Evolutionary conservation across 441 rosid genomes (phyloP), one percentile per base, ranked within the genome.

Genomic region (Pelargonium australe): DNA sequence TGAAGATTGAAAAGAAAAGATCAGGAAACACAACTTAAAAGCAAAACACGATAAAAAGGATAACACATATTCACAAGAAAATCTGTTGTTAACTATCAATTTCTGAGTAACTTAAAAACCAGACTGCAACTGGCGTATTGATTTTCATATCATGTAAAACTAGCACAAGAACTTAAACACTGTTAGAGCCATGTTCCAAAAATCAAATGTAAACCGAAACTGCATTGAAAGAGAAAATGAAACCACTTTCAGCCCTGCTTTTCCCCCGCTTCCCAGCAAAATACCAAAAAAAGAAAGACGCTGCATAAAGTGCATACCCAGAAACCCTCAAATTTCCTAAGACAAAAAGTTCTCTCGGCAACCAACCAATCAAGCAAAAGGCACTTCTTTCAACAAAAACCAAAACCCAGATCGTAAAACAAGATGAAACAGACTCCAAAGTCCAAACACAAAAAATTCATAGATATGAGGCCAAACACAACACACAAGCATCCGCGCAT

Each of bases 321-420:
- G 19, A 51, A 51, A 51, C 58, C 58, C 7, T 53, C 19, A 53
- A 53, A n/a, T 6, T 20, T 12, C 20, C 60, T 53, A 20, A 53
- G 14, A 53, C 60, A 53, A 53, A 14, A 14, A 6, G 17, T 12
- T 53, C 55, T 19, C 23, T 20, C 23, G 1, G 23, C 23, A 1
- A 20, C 23, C 23, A 1, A 20, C 23, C 5, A 3, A 73, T 9
- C 58, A 61, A 65, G 65, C 69, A 67, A 66, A 47, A 70, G 49
- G 34, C 70, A 37, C 63, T 61, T 14, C 65, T 69, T 65, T 34
- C 28, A n/a, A n/a, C n/a, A n/a, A 60, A 37, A 51, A 44, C 73
- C 31, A 68, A 73, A 62, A 70, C 34, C 31, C 70, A 45, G 16
- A 64, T 45, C 41, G 9, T 55, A 72, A 62, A 47, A 49, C 1